Conservation (phyloP, 1,284 basidiomycete genomes). For the Ustilago tritici region DNA sequence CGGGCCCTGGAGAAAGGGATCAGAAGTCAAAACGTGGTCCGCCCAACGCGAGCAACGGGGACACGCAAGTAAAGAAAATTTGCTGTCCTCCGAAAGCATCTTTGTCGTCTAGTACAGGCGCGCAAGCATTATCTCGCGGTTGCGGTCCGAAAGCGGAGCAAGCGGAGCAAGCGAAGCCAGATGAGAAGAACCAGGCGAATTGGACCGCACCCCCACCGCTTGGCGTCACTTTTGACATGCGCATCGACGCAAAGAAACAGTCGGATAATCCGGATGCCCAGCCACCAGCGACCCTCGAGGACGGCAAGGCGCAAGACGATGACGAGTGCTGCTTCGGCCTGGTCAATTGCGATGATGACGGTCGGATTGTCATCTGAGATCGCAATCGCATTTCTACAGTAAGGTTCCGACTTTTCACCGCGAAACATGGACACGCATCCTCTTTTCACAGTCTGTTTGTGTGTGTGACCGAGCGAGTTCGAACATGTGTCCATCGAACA, state of each 20-base stretch:
- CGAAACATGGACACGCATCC: too few species aligned
- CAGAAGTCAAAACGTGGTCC: neutral
- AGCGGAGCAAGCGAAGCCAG: neutral
- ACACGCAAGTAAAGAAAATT: neutral
- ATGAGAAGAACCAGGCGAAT: slow-evolving; percentile 5
- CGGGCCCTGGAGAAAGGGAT: neutral
- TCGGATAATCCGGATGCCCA: too few species aligned
- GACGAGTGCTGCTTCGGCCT: slow-evolving; percentile 51
- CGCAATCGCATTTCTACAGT: neutral
- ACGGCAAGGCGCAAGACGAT: neutral
- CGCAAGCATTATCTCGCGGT: neutral
- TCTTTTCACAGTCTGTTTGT: too few species aligned
- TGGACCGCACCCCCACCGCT: neutral
- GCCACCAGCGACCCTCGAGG: too few species aligned
- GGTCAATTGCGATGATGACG: slow-evolving; percentile 40
- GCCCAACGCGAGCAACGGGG: neutral
- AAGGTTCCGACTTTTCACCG: too few species aligned
- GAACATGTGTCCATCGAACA: too few species aligned
- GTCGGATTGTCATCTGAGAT: slow-evolving; percentile 36
- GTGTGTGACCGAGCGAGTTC: too few species aligned
- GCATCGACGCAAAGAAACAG: neutral
- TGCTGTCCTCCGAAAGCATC: neutral
- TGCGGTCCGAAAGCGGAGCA: neutral
- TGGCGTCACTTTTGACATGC: slow-evolving; percentile 27
- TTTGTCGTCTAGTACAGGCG: neutral